A percentile compares a stretch with the other conserved stretches of the same genome.
Conservation (phyloP, 2,329 filamentous ascomycete genomes). For the Metarhizium guizhouense region DNA sequence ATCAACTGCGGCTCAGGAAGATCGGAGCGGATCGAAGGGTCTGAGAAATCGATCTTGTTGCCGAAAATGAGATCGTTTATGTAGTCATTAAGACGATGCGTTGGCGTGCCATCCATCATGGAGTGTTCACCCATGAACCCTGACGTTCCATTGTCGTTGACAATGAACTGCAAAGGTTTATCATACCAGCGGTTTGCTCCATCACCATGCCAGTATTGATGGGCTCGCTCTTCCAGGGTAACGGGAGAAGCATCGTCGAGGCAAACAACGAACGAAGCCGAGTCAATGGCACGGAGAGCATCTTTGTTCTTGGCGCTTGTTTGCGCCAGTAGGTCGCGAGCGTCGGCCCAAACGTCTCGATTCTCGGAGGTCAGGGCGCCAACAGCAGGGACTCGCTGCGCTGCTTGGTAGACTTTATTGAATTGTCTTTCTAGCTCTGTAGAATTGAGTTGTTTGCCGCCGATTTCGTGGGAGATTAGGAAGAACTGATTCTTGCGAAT, state of each 20-base stretch:
- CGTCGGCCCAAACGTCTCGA: conserved; percentile 85
- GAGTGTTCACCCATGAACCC: conserved; percentile 98
- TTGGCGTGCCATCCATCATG: conserved; percentile 99
- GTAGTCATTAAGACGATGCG: conserved; percentile 93
- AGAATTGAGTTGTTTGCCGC: conserved; percentile 78
- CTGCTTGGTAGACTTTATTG: conserved; percentile 70
- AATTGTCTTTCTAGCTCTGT: conserved; percentile 89
- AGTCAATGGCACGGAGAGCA: conserved; percentile 73
- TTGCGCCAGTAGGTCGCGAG: conserved; percentile 64
- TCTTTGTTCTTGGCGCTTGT: conserved; percentile 73
- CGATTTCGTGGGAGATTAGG: conserved; percentile 76
- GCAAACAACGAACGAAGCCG: conserved; percentile 84
- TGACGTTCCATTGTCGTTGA: conserved; percentile 96
- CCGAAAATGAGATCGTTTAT: conserved; percentile 86
- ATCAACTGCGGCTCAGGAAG: conserved; percentile 73
- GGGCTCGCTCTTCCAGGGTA: conserved; percentile 89
- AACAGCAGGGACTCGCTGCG: conserved; percentile 61
- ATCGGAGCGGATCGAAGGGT: conserved; percentile 67
- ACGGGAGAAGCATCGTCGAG: conserved; percentile 86
- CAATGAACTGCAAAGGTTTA: conserved; percentile 95
- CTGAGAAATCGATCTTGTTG: conserved; percentile 86
- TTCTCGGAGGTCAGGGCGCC: conserved; percentile 86
- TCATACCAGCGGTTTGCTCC: conserved; percentile 95
- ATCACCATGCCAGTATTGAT: conserved; percentile 97
- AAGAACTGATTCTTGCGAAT: conserved; percentile 97